phyloP scores from a whole-genome alignment of 108 stramenopile genomes.

The Thalassiosira profunda region DNA sequence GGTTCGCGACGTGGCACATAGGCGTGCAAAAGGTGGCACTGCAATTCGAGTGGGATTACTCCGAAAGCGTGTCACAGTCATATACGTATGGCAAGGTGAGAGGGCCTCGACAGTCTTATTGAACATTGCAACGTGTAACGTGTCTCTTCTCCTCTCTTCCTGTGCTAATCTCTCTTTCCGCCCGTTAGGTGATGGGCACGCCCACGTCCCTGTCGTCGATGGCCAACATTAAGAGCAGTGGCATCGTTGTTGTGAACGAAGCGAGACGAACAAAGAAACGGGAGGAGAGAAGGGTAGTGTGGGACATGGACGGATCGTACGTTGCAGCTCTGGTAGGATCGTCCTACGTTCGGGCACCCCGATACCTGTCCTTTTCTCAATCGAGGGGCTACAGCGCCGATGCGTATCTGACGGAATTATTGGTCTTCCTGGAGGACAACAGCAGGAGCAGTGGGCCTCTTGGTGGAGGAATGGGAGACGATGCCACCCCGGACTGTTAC shows the following conservation, averaged over 20 bases:
- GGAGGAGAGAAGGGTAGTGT: conserved; percentile 31
- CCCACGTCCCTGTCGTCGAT: conserved; percentile 21
- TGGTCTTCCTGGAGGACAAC: conserved; percentile 32
- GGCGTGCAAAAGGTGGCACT: conserved; percentile 84
- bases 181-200: conserved; percentile 30
- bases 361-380: conserved; percentile 42
- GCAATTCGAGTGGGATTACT: conserved; percentile 78
- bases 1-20: conserved; percentile 66
- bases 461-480: neutral
- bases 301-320: conserved; percentile 42
- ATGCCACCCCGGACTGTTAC: conserved; percentile 19
- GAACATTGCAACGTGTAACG: too few relatives aligned
- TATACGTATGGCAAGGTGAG: conserved; percentile 24
- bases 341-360: conserved; percentile 38
- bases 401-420: conserved; percentile 37
- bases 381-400: conserved; percentile 15
- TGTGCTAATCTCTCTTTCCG: too few relatives aligned
- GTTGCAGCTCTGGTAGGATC: conserved; percentile 41
- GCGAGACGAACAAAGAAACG: conserved; percentile 22
- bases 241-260: conserved; percentile 35
- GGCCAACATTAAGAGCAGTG: conserved; percentile 24
- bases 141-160: too few relatives aligned
- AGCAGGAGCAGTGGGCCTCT: neutral
- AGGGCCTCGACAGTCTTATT: too few relatives aligned
- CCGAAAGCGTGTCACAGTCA: conserved; percentile 55